These are phyloP conservation scores for Gossypium rotundifolium DNA, from an alignment of 345 rosid species.

Conservation along the genomic window DNA sequence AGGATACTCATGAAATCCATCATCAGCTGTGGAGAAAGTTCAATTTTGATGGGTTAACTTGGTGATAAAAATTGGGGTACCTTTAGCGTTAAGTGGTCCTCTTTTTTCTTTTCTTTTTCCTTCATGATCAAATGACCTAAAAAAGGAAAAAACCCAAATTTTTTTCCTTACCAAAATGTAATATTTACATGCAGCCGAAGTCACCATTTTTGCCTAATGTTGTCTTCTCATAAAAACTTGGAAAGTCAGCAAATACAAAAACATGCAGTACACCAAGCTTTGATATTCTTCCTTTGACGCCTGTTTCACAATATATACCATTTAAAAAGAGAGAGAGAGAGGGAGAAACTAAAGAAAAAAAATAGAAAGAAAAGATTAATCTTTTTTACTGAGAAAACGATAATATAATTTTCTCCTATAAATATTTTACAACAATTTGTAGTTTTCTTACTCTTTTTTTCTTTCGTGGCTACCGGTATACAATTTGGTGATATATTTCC, in stretches of 20 bases:
- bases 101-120: neutral
- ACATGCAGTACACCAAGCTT: constrained; percentile 56
- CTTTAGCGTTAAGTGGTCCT: constrained; percentile 12
- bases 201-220: constrained; percentile 28
- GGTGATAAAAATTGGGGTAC: constrained; percentile 16
- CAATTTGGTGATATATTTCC: neutral
- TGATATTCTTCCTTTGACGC: constrained; percentile 49
- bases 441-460: neutral
- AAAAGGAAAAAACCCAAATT: constrained; percentile 3
- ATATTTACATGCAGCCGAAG: constrained; percentile 30
- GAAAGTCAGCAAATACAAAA: constrained; percentile 57
- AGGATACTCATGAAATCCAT: neutral
- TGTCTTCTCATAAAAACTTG: constrained; percentile 60
- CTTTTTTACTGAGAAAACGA: neutral
- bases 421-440: neutral
- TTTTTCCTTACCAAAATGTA: constrained; percentile 19
- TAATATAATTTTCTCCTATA: neutral
- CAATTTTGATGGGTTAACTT: constrained; percentile 19
- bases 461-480: neutral
- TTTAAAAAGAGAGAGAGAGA: constrained; percentile 12
- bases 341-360: neutral
- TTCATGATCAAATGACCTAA: neutral
- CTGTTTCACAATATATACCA: constrained; percentile 47
- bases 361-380: neutral
- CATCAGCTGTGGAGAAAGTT: constrained; percentile 8